Percentiles rank a stretch among this genome's conserved stretches.
These are phyloP conservation scores for Phytophthora hibernalis DNA, from an alignment of 352 stramenopile species.

Conservation along the genomic window DNA sequence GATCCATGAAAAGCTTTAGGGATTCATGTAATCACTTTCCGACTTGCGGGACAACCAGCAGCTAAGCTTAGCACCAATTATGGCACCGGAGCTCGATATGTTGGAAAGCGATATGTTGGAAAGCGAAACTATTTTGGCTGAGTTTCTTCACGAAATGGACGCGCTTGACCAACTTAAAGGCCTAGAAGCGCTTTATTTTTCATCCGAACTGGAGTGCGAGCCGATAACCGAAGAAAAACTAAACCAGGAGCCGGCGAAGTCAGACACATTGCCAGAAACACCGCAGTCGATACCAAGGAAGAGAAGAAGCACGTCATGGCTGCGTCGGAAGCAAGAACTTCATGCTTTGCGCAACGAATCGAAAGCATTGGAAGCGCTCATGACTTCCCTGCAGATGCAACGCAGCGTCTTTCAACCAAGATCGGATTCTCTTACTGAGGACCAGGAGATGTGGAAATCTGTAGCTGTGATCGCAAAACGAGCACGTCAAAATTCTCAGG, in stretches of 20 bases:
- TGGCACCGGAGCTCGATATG: slow-evolving; percentile 15
- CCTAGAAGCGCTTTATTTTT: not conserved
- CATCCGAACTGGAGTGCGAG: not conserved
- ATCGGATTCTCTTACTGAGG: not conserved
- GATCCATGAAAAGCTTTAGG: not conserved
- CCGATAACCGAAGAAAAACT: not conserved
- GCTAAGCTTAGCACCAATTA: not conserved
- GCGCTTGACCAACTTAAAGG: slow-evolving; percentile 15
- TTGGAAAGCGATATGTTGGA: slow-evolving; percentile 28
- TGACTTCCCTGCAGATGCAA: slow-evolving; percentile 15
- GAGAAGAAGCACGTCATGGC: slow-evolving; percentile 33
- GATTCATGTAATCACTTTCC: slow-evolving; percentile 34
- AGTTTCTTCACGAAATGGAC: slow-evolving; percentile 34
- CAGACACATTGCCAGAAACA: not conserved
- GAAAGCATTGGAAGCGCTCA: not conserved
- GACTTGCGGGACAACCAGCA: slow-evolving; percentile 21
- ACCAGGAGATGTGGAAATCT: slow-evolving; percentile 22
- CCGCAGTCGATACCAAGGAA: not conserved
- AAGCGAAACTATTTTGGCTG: slow-evolving; percentile 17
- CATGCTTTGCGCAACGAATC: slow-evolving; percentile 21
- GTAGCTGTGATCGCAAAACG: slow-evolving; percentile 19
- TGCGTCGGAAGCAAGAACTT: slow-evolving; percentile 35
- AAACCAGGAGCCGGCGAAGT: not conserved
- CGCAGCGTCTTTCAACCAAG: not conserved
- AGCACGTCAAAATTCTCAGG: slow-evolving; percentile 7